These are phyloP conservation scores for Chaetoceros tenuissimus DNA, from an alignment of 108 stramenopile genomes.

Conservation along the genomic window DNA sequence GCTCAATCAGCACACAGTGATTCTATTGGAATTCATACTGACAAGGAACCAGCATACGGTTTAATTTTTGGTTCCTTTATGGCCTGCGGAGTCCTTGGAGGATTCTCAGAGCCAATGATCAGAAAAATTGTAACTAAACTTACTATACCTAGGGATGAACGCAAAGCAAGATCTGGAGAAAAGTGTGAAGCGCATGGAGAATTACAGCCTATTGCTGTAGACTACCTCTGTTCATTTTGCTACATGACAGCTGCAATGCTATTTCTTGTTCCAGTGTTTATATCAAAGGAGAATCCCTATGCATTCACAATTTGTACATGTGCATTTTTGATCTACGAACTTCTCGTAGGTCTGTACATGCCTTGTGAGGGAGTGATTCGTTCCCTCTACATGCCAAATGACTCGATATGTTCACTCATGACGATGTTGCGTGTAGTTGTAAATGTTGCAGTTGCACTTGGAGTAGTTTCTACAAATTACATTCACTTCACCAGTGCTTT, in stretches of 20 bases:
- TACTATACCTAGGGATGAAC: slow-evolving; percentile 8
- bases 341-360: slow-evolving; percentile 45
- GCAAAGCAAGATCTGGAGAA: not conserved
- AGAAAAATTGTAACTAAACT: slow-evolving; percentile 19
- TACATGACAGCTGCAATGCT: slow-evolving; percentile 38
- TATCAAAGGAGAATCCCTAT: slow-evolving; percentile 12
- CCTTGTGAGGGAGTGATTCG: slow-evolving; percentile 63
- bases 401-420: slow-evolving; percentile 44
- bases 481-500: slow-evolving; percentile 3
- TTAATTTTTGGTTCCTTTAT: slow-evolving; percentile 75
- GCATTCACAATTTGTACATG: slow-evolving; percentile 27
- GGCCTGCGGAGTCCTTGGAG: slow-evolving; percentile 67
- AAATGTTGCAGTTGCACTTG: slow-evolving; percentile 37
- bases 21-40: slow-evolving; percentile 29
- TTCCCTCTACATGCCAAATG: slow-evolving; percentile 46
- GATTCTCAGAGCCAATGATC: slow-evolving; percentile 31
- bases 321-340: slow-evolving; percentile 37
- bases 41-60: slow-evolving; percentile 53
- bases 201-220: slow-evolving; percentile 39
- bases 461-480: slow-evolving; percentile 30
- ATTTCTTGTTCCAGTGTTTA: slow-evolving; percentile 26
- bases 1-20: slow-evolving; percentile 8
- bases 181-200: slow-evolving; percentile 25
- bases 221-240: slow-evolving; percentile 33
- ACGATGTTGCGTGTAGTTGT: slow-evolving; percentile 48